phyloP scores from a whole-genome alignment of 176 grass and related monocot genomes.

The Tillandsia fasciculata region DNA sequence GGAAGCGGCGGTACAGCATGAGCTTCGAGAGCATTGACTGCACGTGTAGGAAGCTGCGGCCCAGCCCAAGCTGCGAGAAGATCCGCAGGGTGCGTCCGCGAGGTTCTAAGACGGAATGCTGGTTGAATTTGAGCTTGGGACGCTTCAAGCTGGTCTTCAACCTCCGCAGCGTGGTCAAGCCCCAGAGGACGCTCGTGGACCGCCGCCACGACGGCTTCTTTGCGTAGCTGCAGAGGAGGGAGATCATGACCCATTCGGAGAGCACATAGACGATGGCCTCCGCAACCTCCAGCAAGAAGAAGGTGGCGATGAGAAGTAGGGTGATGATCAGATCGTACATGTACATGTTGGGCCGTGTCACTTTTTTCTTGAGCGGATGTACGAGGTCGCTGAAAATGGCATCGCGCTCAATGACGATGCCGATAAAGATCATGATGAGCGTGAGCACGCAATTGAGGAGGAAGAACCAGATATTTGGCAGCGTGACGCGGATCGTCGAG shows the following conservation, averaged over 20 bases:
- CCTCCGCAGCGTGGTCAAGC: not conserved
- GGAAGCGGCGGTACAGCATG: too few species aligned
- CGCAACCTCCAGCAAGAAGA: slow-evolving; percentile 13
- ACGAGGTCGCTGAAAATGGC: slow-evolving; percentile 1
- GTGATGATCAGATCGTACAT: slow-evolving; percentile 19
- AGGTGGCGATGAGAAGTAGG: slow-evolving; percentile 1
- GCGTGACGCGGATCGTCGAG: not conserved
- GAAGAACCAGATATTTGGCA: not conserved
- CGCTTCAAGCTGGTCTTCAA: too few species aligned
- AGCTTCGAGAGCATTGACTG: too few species aligned
- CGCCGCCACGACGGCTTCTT: not conserved
- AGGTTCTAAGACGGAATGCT: slow-evolving; percentile 28
- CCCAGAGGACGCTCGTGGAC: slow-evolving; percentile 10
- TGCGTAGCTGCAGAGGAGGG: slow-evolving; percentile 26
- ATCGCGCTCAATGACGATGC: not conserved
- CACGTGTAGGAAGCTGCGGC: too few species aligned
- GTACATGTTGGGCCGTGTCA: too few species aligned
- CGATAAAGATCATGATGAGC: not conserved
- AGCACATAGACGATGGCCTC: slow-evolving; percentile 12
- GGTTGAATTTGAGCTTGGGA: slow-evolving; percentile 1
- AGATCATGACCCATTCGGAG: slow-evolving; percentile 39
- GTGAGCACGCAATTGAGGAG: not conserved
- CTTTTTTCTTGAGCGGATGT: too few species aligned
- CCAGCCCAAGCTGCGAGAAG: too few species aligned
- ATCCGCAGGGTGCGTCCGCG: not conserved